Evolutionary conservation across 805 yeast genomes (phyloP), one percentile per base, ranked within the genome.

Genomic region (Kazachstania viticola): DNA sequence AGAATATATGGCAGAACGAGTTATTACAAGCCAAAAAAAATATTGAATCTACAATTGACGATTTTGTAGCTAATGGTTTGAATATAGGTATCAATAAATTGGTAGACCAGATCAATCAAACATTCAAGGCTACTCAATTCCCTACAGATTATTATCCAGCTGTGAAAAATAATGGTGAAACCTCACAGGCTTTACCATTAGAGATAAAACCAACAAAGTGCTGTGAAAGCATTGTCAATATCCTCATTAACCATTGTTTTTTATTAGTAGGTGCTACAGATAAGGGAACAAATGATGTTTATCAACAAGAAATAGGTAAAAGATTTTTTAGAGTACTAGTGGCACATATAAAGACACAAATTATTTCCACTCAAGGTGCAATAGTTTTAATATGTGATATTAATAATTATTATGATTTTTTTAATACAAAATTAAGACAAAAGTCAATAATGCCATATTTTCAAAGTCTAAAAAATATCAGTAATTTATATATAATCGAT

Each of bases 281-380:
- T 34, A 82, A 79, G 49, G 71, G 84, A 1, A 78, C 93, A 9
- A 69, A 87, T 17, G 97, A 87, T 44, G 93, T 88, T 0, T 91
- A 85, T 49, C 91, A 87, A 45, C 94, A 87, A 49, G 98, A 91
- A 48, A 76, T 88, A 21, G 95, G 95, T 0, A 82, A 84, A 52
- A 56, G 97, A 27, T 77, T 91, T 38, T 84, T 83, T 48, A 75
- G 71, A 24, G 64, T 76, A 1, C 60, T 91, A 18, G 80, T 83
- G 26, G 85, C 83, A 49, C 72, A 80, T 35, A 65, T 91, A 35
- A 83, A 85, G 44, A 66, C 71, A 30, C 74, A 75, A 47, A 70
- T 75, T 0, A 72, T 88, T 1, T 80, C 93, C 3, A 75, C 75
- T 3, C 69, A 68, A 9, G 97, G 98, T 2, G 94, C 96, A 0